phyloP scores from a whole-genome alignment of 2,329 filamentous ascomycete genomes.

The Plectosphaerella sp. region DNA sequence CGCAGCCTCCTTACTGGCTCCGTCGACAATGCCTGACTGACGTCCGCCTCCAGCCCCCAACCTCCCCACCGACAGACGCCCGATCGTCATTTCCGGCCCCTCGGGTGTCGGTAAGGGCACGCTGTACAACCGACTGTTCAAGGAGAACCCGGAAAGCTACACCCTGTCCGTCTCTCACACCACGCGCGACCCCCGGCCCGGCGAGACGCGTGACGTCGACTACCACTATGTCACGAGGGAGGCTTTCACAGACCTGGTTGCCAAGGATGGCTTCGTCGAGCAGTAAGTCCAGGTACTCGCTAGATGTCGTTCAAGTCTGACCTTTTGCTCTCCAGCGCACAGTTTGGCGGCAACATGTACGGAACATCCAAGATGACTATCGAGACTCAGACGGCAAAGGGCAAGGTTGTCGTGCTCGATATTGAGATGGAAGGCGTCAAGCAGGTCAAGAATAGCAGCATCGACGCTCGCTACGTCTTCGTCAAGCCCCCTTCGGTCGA shows the following conservation, averaged over 20 bases:
- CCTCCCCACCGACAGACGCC: slow-evolving; percentile 47
- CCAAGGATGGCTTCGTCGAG: slow-evolving; percentile 75
- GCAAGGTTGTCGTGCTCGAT: slow-evolving; percentile 76
- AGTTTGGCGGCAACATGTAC: slow-evolving; percentile 83
- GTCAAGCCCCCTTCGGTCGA: slow-evolving; percentile 74
- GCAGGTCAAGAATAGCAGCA: slow-evolving; percentile 75
- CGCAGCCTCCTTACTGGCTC: not conserved
- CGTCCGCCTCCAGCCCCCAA: slow-evolving; percentile 10
- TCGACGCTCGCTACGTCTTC: slow-evolving; percentile 79
- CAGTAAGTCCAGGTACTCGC: slow-evolving; percentile 19
- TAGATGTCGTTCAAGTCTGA: not conserved
- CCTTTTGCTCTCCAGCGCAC: slow-evolving; percentile 46
- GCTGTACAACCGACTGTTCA: slow-evolving; percentile 68
- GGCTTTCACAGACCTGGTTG: slow-evolving; percentile 64
- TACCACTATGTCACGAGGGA: slow-evolving; percentile 73
- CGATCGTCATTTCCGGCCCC: slow-evolving; percentile 75
- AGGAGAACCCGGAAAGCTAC: slow-evolving; percentile 45
- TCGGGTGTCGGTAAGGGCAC: slow-evolving; percentile 80
- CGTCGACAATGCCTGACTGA: slow-evolving; percentile 8
- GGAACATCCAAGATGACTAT: slow-evolving; percentile 80
- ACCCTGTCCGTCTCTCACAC: slow-evolving; percentile 67
- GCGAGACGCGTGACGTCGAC: slow-evolving; percentile 71
- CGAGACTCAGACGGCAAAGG: slow-evolving; percentile 66
- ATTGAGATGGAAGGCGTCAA: slow-evolving; percentile 98
- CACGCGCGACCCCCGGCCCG: slow-evolving; percentile 69